A percentile compares a stretch with the other conserved stretches of the same genome.
Evolutionary conservation across 306 rosid species (phyloP).

Genomic region (Vigna angularis): DNA sequence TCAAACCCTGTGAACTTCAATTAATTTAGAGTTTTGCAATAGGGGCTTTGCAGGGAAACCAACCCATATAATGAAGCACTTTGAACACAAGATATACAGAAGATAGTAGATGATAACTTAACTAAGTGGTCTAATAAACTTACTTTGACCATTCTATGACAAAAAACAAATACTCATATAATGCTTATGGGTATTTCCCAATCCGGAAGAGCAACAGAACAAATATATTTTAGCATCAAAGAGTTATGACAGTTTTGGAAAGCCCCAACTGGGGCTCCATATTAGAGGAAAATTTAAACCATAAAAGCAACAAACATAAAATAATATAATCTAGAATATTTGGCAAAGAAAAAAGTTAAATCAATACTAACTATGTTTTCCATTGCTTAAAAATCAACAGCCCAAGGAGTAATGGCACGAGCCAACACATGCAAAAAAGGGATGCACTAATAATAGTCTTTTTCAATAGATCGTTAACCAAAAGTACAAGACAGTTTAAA

Average conservation of each 20-base stretch:
- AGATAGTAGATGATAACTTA: background rate
- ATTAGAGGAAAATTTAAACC: background rate
- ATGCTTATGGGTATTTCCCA: background rate
- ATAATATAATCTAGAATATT: background rate
- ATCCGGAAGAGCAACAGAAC: conserved; percentile 1
- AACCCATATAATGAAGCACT: background rate
- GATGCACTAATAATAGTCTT: background rate
- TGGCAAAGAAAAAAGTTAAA: background rate
- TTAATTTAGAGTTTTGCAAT: background rate
- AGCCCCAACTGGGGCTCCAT: background rate
- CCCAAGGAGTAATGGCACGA: background rate
- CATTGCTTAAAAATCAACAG: background rate
- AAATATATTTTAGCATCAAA: background rate
- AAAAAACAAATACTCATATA: background rate
- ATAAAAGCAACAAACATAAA: background rate
- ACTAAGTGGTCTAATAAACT: background rate
- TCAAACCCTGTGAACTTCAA: conserved; percentile 6
- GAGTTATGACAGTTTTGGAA: background rate
- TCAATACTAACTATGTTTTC: background rate
- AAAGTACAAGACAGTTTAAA: background rate
- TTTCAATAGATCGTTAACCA: background rate
- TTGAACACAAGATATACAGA: background rate
- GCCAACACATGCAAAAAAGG: background rate
- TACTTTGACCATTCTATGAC: background rate
- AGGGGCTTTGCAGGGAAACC: background rate